Evolutionary conservation across 805 yeast genomes (phyloP).

Genomic region (Lipomyces starkeyi): DNA sequence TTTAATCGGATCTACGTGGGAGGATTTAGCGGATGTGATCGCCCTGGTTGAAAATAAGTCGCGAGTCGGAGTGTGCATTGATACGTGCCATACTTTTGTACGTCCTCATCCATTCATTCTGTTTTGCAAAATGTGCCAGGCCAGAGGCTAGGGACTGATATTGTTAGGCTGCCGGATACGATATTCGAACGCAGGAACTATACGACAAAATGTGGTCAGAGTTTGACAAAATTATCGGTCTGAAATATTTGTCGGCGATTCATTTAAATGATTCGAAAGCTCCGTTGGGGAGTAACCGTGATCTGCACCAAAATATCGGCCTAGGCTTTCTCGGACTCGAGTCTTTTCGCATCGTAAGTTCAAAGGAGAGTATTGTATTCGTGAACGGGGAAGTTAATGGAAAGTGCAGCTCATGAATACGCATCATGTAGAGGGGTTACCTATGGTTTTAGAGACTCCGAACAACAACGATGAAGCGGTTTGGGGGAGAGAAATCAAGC

Average conservation of each 20-base stretch:
- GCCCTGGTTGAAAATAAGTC: conserved; percentile 76
- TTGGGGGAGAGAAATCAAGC: conserved; percentile 54
- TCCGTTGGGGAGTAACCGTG: conserved; percentile 87
- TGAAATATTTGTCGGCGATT: conserved; percentile 73
- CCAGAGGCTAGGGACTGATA: background rate
- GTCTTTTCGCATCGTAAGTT: conserved; percentile 62
- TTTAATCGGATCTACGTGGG: conserved; percentile 78
- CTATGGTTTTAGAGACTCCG: conserved; percentile 89
- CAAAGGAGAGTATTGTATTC: background rate
- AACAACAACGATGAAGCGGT: conserved; percentile 52
- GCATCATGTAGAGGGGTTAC: conserved; percentile 64
- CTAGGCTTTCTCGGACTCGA: conserved; percentile 89
- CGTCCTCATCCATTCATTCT: background rate
- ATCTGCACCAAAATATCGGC: conserved; percentile 88
- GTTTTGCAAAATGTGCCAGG: background rate
- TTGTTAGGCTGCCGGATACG: conserved; percentile 79
- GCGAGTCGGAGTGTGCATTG: conserved; percentile 94
- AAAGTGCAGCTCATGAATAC: conserved; percentile 64
- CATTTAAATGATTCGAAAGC: conserved; percentile 96
- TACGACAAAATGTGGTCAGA: conserved; percentile 74
- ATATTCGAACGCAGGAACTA: conserved; percentile 63
- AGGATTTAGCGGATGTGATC: conserved; percentile 78
- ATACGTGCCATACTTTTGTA: conserved; percentile 91
- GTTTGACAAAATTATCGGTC: conserved; percentile 78
- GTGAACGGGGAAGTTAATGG: background rate